Evolutionary conservation across 2,329 filamentous ascomycete species (phyloP).

Genomic region (Leptographium lundbergii): DNA sequence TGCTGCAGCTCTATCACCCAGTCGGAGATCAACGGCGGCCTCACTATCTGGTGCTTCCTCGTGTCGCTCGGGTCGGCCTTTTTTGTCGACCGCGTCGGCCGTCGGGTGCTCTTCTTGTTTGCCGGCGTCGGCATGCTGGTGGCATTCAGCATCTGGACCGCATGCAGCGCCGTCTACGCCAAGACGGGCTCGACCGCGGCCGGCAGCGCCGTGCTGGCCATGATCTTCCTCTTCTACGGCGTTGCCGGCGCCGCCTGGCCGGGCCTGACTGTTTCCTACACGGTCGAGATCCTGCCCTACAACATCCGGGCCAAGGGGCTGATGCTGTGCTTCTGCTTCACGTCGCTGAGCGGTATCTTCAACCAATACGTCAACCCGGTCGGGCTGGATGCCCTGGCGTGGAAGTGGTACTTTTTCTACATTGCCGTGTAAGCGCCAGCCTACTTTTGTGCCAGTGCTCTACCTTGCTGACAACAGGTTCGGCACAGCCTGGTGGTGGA

Average conservation of each 20-base stretch:
- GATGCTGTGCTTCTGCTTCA: conserved; percentile 13
- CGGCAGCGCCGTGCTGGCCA: conserved; percentile 18
- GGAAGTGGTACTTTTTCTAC: conserved; percentile 27
- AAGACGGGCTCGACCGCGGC: conserved; percentile 7
- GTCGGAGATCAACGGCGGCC: conserved; percentile 5
- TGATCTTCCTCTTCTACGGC: conserved; percentile 25
- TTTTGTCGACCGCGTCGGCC: conserved; percentile 20
- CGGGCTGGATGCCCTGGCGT: conserved; percentile 19
- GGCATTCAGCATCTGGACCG: conserved; percentile 26
- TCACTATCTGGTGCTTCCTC: conserved; percentile 1
- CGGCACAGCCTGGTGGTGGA: conserved; percentile 4
- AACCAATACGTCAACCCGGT: conserved; percentile 29
- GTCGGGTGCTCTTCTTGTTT: conserved; percentile 23
- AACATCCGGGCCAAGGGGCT: conserved; percentile 22
- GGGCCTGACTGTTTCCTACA: conserved; percentile 28
- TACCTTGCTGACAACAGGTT: background rate
- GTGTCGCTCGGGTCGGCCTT: conserved; percentile 17
- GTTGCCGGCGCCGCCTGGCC: conserved; percentile 20
- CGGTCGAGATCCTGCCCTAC: conserved; percentile 30
- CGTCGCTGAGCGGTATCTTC: conserved; percentile 17
- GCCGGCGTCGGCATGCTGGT: conserved; percentile 24
- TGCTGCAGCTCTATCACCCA: background rate
- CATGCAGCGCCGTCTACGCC: conserved; percentile 15
- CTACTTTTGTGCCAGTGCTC: too few relatives aligned
- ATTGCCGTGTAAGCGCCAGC: conserved; percentile 21